phyloP scores from a whole-genome alignment of 192 early-diverging fungal genomes.

The Coemansia sp. region DNA sequence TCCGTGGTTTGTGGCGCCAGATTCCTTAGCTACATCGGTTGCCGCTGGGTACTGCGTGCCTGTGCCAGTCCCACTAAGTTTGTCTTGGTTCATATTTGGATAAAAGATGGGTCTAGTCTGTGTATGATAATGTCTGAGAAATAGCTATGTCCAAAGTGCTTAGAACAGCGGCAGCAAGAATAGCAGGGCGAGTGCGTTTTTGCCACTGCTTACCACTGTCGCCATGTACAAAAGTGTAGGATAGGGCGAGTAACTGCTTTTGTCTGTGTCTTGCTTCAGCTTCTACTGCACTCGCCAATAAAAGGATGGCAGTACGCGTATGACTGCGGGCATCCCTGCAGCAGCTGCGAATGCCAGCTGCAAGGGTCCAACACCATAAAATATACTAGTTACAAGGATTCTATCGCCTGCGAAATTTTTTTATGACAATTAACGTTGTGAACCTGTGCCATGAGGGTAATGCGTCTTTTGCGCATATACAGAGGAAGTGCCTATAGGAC shows the following conservation, averaged over 20 bases:
- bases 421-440: too few relatives aligned
- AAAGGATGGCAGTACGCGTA: not conserved
- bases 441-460: too few relatives aligned
- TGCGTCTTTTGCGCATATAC: too few relatives aligned
- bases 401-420: too few relatives aligned
- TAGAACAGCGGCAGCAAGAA: not conserved
- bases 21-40: conserved; percentile 53
- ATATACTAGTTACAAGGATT: too few relatives aligned
- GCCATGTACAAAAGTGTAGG: not conserved
- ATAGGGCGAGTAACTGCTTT: not conserved
- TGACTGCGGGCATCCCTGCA: not conserved
- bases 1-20: conserved; percentile 32
- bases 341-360: not conserved
- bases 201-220: not conserved
- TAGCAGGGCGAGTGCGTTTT: not conserved
- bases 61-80: conserved; percentile 37
- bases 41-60: conserved; percentile 49
- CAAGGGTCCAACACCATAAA: too few relatives aligned
- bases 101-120: not conserved
- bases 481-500: too few relatives aligned
- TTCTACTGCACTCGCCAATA: conserved; percentile 13
- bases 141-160: not conserved
- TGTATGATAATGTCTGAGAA: not conserved
- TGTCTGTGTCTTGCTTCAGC: conserved; percentile 1
- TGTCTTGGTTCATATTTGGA: conserved; percentile 2